Conservation (phyloP, 768 basidiomycete species). For the Mycena maculata region DNA sequence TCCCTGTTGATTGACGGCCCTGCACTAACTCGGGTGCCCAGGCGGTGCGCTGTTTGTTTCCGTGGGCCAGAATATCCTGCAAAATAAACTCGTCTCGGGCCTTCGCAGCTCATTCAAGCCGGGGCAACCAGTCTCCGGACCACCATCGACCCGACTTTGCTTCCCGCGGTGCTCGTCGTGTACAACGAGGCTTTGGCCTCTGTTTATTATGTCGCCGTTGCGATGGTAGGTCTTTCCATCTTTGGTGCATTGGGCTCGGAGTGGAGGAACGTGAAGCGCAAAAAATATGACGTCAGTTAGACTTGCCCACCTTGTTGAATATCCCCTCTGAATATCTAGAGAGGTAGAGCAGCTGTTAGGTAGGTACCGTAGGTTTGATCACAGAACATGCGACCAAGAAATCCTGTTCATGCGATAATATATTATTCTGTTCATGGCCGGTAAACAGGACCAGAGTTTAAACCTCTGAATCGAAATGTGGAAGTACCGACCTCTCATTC, state of each 20-base stretch:
- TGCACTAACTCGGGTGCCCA: not conserved
- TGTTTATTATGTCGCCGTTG: not conserved
- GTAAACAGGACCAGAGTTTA: no score
- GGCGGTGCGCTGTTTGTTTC: constrained; percentile 36
- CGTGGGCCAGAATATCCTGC: constrained; percentile 33
- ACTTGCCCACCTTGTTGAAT: no score
- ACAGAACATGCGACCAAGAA: no score
- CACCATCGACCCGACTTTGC: not conserved
- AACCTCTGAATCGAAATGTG: no score
- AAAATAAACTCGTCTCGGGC: not conserved
- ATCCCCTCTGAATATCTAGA: no score
- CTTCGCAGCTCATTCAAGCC: not conserved
- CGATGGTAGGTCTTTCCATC: not conserved
- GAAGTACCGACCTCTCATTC: no score
- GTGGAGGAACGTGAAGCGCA: constrained; percentile 17
- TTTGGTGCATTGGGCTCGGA: constrained; percentile 11
- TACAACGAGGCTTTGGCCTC: constrained; percentile 16
- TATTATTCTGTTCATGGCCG: no score
- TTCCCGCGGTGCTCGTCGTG: constrained; percentile 1
- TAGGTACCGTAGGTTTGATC: no score
- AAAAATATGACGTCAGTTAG: no score
- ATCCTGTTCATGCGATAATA: no score
- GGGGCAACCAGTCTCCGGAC: constrained; percentile 22
- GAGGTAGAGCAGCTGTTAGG: no score
- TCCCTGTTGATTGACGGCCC: not conserved